Percentiles rank a stretch among this genome's conserved stretches.
These are phyloP conservation scores for Drechmeria coniospora DNA, from an alignment of 2,329 filamentous ascomycete genomes.

Conservation along the genomic window DNA sequence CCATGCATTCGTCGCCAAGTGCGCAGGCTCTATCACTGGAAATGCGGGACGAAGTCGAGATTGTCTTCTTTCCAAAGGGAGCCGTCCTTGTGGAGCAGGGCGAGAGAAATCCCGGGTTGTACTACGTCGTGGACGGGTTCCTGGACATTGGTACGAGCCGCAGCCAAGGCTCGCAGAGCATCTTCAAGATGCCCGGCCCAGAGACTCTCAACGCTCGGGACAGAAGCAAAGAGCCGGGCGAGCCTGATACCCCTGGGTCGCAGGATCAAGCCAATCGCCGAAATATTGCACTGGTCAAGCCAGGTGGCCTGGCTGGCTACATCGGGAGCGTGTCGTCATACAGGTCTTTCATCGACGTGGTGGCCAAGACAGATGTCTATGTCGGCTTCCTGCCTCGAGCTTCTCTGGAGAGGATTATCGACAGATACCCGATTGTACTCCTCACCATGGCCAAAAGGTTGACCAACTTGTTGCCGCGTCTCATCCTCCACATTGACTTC, in stretches of 20 bases:
- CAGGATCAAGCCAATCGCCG: conserved; percentile 36
- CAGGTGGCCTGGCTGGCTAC: conserved; percentile 86
- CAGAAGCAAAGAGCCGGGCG: not conserved
- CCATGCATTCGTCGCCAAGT: conserved; percentile 45
- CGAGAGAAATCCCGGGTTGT: conserved; percentile 87
- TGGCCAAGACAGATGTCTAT: conserved; percentile 95
- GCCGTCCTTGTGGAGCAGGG: conserved; percentile 92
- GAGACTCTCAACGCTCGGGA: conserved; percentile 6
- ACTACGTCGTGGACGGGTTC: conserved; percentile 96
- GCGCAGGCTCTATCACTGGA: conserved; percentile 57
- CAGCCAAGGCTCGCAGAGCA: conserved; percentile 16
- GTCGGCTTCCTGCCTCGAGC: conserved; percentile 83
- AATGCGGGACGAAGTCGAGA: conserved; percentile 82
- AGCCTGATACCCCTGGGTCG: not conserved
- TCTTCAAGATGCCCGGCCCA: conserved; percentile 14
- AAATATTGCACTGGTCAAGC: conserved; percentile 82
- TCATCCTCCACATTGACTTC: conserved; percentile 95
- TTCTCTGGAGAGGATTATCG: conserved; percentile 80
- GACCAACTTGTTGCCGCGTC: conserved; percentile 71
- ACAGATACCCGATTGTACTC: conserved; percentile 80
- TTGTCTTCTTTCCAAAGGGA: conserved; percentile 91
- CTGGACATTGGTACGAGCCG: conserved; percentile 76
- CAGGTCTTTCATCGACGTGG: conserved; percentile 88
- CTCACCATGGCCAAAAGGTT: conserved; percentile 92
- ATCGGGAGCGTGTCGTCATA: conserved; percentile 90